Percentiles rank a stretch among this genome's conserved stretches.
phyloP scores from a whole-genome alignment of 2,329 filamentous ascomycete genomes.

The Pezicula rhizophila region DNA sequence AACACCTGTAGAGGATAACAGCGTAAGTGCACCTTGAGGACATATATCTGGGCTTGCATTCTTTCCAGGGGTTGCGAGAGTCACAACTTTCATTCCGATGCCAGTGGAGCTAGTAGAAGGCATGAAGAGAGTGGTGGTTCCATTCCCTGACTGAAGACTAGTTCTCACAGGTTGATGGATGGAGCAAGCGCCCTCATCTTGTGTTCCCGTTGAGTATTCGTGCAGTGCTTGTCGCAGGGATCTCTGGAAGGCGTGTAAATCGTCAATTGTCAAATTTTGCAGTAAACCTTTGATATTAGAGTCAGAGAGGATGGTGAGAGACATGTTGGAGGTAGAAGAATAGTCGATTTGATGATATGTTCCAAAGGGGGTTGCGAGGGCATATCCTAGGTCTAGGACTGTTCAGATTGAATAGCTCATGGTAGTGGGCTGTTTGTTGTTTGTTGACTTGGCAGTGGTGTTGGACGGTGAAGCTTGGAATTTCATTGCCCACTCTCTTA shows the following conservation, averaged over 20 bases:
- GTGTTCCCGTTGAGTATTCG: conserved; percentile 54
- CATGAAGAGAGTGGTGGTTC: conserved; percentile 66
- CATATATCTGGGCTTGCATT: conserved; percentile 44
- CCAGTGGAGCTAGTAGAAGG: conserved; percentile 58
- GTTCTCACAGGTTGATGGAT: conserved; percentile 51
- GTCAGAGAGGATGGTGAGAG: conserved; percentile 53
- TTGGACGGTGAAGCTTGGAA: too few relatives aligned
- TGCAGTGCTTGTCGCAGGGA: conserved; percentile 48
- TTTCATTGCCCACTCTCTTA: too few relatives aligned
- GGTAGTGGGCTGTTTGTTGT: too few relatives aligned
- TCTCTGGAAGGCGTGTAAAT: conserved; percentile 46
- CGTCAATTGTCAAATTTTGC: conserved; percentile 44
- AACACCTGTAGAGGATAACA: conserved; percentile 57
- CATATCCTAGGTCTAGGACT: too few relatives aligned
- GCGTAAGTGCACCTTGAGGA: conserved; percentile 55
- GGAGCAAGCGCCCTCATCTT: conserved; percentile 28
- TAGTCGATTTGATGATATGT: neutral
- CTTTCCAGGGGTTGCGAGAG: conserved; percentile 41
- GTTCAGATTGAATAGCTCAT: too few relatives aligned
- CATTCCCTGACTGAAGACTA: conserved; percentile 41
- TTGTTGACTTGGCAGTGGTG: too few relatives aligned
- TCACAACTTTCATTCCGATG: conserved; percentile 69
- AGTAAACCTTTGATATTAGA: conserved; percentile 48
- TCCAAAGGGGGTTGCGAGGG: too few relatives aligned
- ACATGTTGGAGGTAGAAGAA: conserved; percentile 36